A percentile compares a stretch with the other conserved stretches of the same genome.
Conservation (phyloP, 2,329 filamentous ascomycete genomes). For the Elsinoe necatrix region DNA sequence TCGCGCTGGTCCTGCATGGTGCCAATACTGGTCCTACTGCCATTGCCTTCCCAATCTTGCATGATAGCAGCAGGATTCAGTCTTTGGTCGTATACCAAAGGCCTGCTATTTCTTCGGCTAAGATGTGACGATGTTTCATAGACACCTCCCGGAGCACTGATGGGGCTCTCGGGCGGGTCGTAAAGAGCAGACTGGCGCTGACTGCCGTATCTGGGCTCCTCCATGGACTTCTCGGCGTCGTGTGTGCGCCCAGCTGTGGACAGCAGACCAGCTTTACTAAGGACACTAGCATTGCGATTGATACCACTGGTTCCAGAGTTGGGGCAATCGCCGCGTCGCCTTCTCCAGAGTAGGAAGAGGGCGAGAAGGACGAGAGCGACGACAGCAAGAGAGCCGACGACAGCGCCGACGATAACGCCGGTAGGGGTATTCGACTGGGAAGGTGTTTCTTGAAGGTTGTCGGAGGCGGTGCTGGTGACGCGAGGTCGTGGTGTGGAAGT, state of each 20-base stretch:
- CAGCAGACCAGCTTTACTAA: conserved; percentile 41
- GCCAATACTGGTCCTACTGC: conserved; percentile 38
- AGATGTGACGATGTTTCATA: conserved; percentile 9
- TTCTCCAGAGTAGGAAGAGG: conserved; percentile 34
- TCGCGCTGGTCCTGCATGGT: conserved; percentile 41
- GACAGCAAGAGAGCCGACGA: conserved; percentile 35
- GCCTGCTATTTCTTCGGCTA: conserved; percentile 33
- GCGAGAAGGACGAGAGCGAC: conserved; percentile 32
- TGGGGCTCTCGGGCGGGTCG: conserved; percentile 21
- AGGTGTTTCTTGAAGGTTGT: conserved; percentile 19
- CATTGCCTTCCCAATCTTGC: conserved; percentile 36
- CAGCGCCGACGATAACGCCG: conserved; percentile 40
- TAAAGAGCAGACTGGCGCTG: conserved; percentile 29
- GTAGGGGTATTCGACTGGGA: conserved; percentile 27
- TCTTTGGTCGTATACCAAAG: conserved; percentile 40
- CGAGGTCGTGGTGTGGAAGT: conserved; percentile 30
- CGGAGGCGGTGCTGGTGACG: conserved; percentile 17
- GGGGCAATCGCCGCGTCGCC: conserved; percentile 21
- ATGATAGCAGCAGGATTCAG: conserved; percentile 42
- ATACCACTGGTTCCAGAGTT: not conserved
- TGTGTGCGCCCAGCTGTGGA: conserved; percentile 22
- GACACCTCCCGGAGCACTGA: conserved; percentile 24
- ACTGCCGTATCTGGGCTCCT: conserved; percentile 23
- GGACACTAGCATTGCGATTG: conserved; percentile 38
- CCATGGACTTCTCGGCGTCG: conserved; percentile 21